Evolutionary conservation across 2,329 filamentous ascomycete species (phyloP), one percentile per base, ranked within the genome.

Genomic region (Phaeosphaeria sp.): DNA sequence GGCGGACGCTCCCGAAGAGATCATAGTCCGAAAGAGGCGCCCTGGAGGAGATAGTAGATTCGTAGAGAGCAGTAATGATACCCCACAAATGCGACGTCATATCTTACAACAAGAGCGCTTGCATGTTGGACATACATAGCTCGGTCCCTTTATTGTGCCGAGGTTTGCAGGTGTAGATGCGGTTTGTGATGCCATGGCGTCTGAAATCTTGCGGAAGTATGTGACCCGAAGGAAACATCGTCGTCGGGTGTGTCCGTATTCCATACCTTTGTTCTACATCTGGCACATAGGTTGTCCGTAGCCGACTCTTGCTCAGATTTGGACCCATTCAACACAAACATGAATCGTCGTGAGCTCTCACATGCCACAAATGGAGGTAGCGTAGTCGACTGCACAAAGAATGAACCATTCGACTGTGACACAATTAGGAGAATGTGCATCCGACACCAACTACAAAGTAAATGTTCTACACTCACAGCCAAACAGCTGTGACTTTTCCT

Each of bases 31-130:
- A 23, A 20, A 30, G 46, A 33, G n/a, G 25, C n/a, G 18, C 9
- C 17, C 15, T 27, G 17, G 15, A 30, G 46, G 46, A 48, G 36
- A 17, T 9, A 50, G 18, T 4, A 18, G 3, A 36, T 9, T 50
- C 7, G 30, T 50, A 50, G 18, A 41, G 33, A 50, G 30, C 30
- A 36, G 30, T 18, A 36, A 22, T 50, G 30, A 39, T 50, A 50
- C 48, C 48, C 48, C 47, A 22, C 46, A 48, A 10, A 11, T 30
- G 9, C 23, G 25, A 30, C 23, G 46, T 25, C 46, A 30, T 48
- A 20, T 18, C 13, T 3, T 48, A 15, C 46, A n/a, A 11, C 25
- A 27, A 27, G 25, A 27, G 25, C 25, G 25, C 10, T 4, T 46
- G 43, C 42, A 17, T 5, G 11, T n/a, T 46, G 21, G 23, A 46